Evolutionary conservation across 371 early-diverging fungal genomes (phyloP).

Genomic region (Lichtheimia ornata): DNA sequence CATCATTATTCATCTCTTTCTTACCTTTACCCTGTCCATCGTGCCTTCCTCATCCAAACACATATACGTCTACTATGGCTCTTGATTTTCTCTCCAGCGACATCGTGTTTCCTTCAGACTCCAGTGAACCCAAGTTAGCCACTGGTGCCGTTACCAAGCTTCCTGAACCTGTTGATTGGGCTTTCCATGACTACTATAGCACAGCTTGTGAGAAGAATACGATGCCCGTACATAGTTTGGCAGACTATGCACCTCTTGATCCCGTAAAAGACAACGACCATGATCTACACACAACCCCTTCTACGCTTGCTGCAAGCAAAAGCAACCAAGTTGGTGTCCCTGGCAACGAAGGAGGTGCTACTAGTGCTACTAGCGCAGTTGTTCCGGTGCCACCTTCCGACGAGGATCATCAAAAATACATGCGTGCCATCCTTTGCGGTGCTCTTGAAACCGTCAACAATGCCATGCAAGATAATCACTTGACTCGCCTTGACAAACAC

Average conservation of each 20-base stretch:
- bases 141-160: conserved; percentile 31
- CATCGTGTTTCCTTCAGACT: conserved; percentile 44
- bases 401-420: conserved; percentile 12
- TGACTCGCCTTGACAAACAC: conserved; percentile 1
- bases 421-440: conserved; percentile 29
- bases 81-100: conserved; percentile 36
- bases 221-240: conserved; percentile 20
- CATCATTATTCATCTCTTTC: no score
- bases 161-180: conserved; percentile 44
- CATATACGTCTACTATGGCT: not conserved
- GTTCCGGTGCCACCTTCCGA: conserved; percentile 5
- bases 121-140: conserved; percentile 37
- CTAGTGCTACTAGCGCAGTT: not conserved
- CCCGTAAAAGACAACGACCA: not conserved
- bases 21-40: no score
- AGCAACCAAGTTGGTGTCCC: not conserved
- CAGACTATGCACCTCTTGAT: conserved; percentile 18
- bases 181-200: conserved; percentile 36
- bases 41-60: no score
- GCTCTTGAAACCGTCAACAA: conserved; percentile 30
- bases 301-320: not conserved
- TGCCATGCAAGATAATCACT: conserved; percentile 27
- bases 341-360: conserved; percentile 1
- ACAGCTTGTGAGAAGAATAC: conserved; percentile 31
- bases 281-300: not conserved